Percentiles rank a stretch among this genome's conserved stretches.
These are phyloP conservation scores for Polychaeton citri DNA, from an alignment of 2,329 filamentous ascomycete species.

Conservation along the genomic window DNA sequence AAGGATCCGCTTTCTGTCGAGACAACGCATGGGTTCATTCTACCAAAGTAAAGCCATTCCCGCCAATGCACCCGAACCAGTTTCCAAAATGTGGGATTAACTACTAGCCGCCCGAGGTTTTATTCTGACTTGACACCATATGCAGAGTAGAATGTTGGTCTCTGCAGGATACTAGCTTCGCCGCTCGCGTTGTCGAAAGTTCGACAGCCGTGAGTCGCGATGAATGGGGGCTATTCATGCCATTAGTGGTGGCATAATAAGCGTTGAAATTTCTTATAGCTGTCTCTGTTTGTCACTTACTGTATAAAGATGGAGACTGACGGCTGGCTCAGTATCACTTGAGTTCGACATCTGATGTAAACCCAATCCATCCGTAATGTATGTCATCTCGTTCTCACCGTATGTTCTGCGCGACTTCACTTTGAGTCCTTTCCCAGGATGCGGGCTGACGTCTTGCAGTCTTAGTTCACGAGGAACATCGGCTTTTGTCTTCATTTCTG, in stretches of 20 bases:
- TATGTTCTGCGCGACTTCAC: constrained; percentile 57
- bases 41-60: too few relatives aligned
- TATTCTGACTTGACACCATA: constrained; percentile 26
- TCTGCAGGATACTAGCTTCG: constrained; percentile 55
- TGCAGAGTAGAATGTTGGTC: constrained; percentile 59
- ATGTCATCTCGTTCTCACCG: constrained; percentile 61
- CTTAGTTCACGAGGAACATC: too few relatives aligned
- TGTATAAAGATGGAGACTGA: constrained; percentile 61
- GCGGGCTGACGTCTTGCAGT: too few relatives aligned
- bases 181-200: constrained; percentile 70
- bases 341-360: constrained; percentile 72
- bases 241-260: not conserved
- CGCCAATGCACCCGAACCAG: too few relatives aligned
- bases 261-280: not conserved
- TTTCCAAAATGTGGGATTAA: too few relatives aligned
- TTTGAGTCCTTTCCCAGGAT: constrained; percentile 42
- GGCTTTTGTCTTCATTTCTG: too few relatives aligned
- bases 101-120: too few relatives aligned
- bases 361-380: constrained; percentile 82
- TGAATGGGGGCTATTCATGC: constrained; percentile 75
- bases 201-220: constrained; percentile 66
- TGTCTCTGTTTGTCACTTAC: constrained; percentile 13
- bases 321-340: constrained; percentile 56
- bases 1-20: too few relatives aligned
- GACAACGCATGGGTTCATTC: too few relatives aligned